Conservation (phyloP, 192 early-diverging fungal species). For the Spinellus fusiger region DNA sequence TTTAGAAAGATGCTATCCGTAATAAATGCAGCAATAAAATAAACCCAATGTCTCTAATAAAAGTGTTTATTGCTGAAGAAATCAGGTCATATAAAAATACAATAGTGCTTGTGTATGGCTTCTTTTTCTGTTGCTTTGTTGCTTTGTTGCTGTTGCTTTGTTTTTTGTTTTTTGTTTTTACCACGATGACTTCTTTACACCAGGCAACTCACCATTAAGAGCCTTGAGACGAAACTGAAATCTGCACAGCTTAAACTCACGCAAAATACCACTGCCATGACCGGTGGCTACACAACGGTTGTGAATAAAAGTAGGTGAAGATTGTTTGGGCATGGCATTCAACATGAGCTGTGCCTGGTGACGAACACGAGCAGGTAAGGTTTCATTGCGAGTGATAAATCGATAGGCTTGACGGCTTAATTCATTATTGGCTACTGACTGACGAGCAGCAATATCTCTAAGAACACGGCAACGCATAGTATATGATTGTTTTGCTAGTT, state of each 20-base stretch:
- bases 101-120: no score
- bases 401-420: constrained; percentile 68
- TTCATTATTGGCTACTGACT: constrained; percentile 61
- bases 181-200: constrained; percentile 78
- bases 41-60: no score
- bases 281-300: constrained; percentile 75
- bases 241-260: constrained; percentile 67
- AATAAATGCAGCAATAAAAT: no score
- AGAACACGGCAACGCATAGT: constrained; percentile 47
- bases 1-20: no score
- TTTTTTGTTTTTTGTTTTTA: constrained; percentile 32
- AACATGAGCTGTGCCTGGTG: constrained; percentile 73
- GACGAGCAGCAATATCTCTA: constrained; percentile 67
- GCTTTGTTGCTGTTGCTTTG: background rate
- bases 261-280: constrained; percentile 68
- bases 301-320: constrained; percentile 57
- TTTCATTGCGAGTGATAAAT: constrained; percentile 71
- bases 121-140: background rate
- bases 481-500: background rate
- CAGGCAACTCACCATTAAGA: constrained; percentile 71
- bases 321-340: constrained; percentile 57
- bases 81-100: background rate
- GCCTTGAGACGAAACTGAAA: constrained; percentile 80
- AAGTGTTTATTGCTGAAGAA: no score
- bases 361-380: constrained; percentile 64